phyloP scores from a whole-genome alignment of 192 early-diverging fungal species.

The Rhizophagus sp. region DNA sequence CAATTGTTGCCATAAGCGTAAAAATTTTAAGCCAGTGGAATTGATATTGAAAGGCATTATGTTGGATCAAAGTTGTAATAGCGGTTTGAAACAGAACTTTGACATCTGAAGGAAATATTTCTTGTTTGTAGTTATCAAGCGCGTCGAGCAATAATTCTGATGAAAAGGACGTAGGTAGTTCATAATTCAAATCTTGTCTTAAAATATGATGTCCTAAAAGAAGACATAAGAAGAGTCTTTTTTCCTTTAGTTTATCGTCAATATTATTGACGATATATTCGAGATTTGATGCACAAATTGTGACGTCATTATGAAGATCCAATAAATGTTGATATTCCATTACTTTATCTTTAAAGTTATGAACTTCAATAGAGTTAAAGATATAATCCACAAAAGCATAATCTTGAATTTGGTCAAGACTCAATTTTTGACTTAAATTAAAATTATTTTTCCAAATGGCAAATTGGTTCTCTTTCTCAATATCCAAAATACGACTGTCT shows the following conservation, averaged over 20 bases:
- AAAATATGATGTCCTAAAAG: not conserved
- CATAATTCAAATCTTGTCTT: not conserved
- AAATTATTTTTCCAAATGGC: too few relatives aligned
- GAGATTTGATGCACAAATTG: not conserved
- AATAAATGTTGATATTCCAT: not conserved
- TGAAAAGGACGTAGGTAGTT: not conserved
- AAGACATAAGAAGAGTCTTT: not conserved
- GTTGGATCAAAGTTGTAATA: not conserved
- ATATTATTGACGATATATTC: not conserved
- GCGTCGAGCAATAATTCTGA: not conserved
- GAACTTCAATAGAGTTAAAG: not conserved
- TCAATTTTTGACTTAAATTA: too few relatives aligned
- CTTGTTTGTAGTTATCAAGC: not conserved
- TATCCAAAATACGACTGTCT: too few relatives aligned
- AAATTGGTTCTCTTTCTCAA: too few relatives aligned
- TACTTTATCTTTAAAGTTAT: not conserved
- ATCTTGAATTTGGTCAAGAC: not conserved
- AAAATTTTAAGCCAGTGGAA: slow-evolving; percentile 5
- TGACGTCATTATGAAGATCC: not conserved
- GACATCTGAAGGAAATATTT: not conserved
- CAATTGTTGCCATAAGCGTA: not conserved
- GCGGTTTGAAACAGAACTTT: not conserved
- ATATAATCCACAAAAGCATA: not conserved
- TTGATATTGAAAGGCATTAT: not conserved
- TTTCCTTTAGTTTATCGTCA: not conserved